These are phyloP conservation scores for Fusarium liriodendri DNA, from an alignment of 2,329 filamentous ascomycete species.

Conservation along the genomic window DNA sequence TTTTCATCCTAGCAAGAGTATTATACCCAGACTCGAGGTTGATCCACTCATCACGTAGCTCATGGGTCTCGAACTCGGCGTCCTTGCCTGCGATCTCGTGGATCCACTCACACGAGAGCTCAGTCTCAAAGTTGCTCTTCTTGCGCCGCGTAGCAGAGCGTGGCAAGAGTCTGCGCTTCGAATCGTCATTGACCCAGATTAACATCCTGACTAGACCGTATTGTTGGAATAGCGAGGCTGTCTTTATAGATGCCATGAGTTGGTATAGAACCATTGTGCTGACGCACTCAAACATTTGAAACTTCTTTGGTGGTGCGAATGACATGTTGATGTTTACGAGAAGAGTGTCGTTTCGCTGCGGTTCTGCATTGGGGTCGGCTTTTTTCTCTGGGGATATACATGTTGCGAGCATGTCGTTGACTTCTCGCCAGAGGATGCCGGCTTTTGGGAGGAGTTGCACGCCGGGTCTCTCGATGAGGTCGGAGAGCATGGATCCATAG, in stretches of 20 bases:
- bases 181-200: constrained; percentile 74
- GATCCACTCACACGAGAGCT: constrained; percentile 69
- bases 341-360: constrained; percentile 75
- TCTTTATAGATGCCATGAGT: constrained; percentile 68
- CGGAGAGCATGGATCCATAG: constrained; percentile 71
- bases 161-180: constrained; percentile 71
- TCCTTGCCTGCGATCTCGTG: constrained; percentile 66
- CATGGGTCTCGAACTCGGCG: constrained; percentile 40
- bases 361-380: constrained; percentile 50
- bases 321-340: constrained; percentile 78
- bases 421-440: constrained; percentile 70
- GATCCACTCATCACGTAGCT: constrained; percentile 59
- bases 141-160: constrained; percentile 65
- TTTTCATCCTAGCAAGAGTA: constrained; percentile 60
- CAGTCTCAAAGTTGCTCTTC: constrained; percentile 68
- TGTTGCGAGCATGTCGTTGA: constrained; percentile 62
- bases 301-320: constrained; percentile 62
- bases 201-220: constrained; percentile 86
- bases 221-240: constrained; percentile 72
- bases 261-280: constrained; percentile 70
- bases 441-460: constrained; percentile 65
- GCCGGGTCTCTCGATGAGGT: constrained; percentile 63
- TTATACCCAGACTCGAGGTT: constrained; percentile 58
- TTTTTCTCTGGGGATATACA: constrained; percentile 60
- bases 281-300: constrained; percentile 66